Conservation (phyloP, 2,329 filamentous ascomycete species). For the Graphium sp. region DNA sequence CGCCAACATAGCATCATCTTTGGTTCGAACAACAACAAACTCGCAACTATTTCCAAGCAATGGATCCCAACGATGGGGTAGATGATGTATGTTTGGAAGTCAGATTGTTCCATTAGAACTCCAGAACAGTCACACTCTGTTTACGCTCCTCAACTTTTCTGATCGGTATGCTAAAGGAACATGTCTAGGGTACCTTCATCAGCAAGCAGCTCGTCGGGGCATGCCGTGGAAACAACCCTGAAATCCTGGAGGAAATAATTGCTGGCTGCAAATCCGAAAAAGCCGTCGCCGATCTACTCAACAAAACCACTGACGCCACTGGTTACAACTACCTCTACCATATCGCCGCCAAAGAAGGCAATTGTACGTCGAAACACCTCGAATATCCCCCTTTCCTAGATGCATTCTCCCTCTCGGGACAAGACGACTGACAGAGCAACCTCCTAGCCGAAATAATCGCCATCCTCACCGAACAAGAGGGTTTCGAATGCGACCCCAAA, state of each 20-base stretch:
- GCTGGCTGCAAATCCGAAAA: conserved; percentile 40
- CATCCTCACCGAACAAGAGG: conserved; percentile 64
- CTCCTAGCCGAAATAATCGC: conserved; percentile 60
- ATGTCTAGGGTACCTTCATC: conserved; percentile 74
- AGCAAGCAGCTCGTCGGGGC: conserved; percentile 82
- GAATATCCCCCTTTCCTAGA: neutral
- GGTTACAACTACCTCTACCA: conserved; percentile 85
- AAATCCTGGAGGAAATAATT: conserved; percentile 65
- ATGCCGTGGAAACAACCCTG: conserved; percentile 81
- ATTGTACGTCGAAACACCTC: conserved; percentile 43
- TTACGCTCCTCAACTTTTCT: too few relatives aligned
- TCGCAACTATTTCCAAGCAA: too few relatives aligned
- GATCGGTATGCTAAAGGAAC: too few relatives aligned
- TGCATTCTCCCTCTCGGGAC: neutral
- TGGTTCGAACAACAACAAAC: too few relatives aligned
- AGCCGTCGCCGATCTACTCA: conserved; percentile 62
- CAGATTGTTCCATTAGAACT: too few relatives aligned
- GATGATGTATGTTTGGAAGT: too few relatives aligned
- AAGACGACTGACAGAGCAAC: conserved; percentile 3
- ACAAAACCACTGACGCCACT: conserved; percentile 68
- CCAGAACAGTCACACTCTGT: too few relatives aligned
- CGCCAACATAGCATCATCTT: too few relatives aligned
- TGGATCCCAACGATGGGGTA: too few relatives aligned
- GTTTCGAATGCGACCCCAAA: conserved; percentile 74
- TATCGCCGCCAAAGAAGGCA: conserved; percentile 70